Evolutionary conservation across 352 stramenopile genomes (phyloP), one percentile per base, ranked within the genome.

Genomic region (Globisporangium spinosum): DNA sequence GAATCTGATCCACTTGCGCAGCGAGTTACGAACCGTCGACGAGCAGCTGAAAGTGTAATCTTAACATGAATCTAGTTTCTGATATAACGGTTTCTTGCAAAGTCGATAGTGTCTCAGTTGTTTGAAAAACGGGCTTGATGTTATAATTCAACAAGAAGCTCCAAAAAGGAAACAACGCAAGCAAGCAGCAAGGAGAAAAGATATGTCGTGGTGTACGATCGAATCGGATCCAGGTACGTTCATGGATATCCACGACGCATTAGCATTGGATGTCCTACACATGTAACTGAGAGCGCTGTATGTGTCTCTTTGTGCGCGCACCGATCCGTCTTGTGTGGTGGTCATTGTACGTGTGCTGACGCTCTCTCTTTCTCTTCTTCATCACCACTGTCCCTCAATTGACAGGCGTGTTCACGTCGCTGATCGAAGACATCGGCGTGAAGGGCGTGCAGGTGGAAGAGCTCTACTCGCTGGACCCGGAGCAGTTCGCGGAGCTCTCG

Each of bases 401-500:
- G 13, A 1, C 64, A 90, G 89, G 86, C 53, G 89, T 97, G 20
- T 97, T 97, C 70, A 97, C 88, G 32, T 78, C 89, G 56, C 79
- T 99, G n/a, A 95, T 98, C 23, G 89, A 98, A 76, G 86, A 91
- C 53, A 95, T 98, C 54, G 97, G 97, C 59, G 92, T 97, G n/a
- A 76, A 90, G 55, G 87, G 88, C 60, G 91, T 98, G 22, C 89
- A 98, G 75, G 85, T 98, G 20, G 86, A 97, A 67, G 97, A 99
- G 79, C 78, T 99, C 5, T 98, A 97, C 77, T 87, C 79, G 29
- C 76, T 98, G 60, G 97, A 98, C 70, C 83, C 97, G 56, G 83
- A 84, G 34, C 82, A 87, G 59, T 93, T 97, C 65, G 73, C 77
- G 8, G 69, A 83, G 20, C 45, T 96, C 35, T 77, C 82, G 49